A percentile compares a stretch with the other conserved stretches of the same genome.
Evolutionary conservation across 2,329 filamentous ascomycete genomes (phyloP).

Genomic region (Scedosporium aurantiacum): DNA sequence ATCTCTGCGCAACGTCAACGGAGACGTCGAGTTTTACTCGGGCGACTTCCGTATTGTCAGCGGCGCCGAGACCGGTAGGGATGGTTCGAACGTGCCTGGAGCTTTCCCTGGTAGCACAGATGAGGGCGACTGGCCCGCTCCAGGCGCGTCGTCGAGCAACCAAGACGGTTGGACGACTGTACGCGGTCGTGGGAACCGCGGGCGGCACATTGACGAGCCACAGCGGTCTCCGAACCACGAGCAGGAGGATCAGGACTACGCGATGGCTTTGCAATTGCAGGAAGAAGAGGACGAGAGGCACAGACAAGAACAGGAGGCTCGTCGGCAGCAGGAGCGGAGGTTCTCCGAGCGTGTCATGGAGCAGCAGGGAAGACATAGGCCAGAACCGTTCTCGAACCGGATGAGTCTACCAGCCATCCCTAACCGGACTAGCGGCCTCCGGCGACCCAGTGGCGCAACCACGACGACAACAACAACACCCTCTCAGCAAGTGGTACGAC

Average conservation of each 20-base stretch:
- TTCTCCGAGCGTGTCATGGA: conserved; percentile 62
- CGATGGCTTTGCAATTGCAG: conserved; percentile 82
- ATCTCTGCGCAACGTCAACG: conserved; percentile 77
- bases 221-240: conserved; percentile 30
- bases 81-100: conserved; percentile 5
- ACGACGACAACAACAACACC: conserved; percentile 8
- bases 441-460: conserved; percentile 4
- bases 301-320: conserved; percentile 47
- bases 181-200: conserved; percentile 14
- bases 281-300: conserved; percentile 84
- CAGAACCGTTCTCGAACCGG: not conserved
- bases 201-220: not conserved
- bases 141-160: not conserved
- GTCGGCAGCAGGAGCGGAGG: conserved; percentile 53
- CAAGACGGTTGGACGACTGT: conserved; percentile 45
- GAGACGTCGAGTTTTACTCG: conserved; percentile 75
- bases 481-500: conserved; percentile 31
- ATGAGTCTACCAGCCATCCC: not conserved
- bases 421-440: not conserved
- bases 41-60: conserved; percentile 86
- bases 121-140: not conserved
- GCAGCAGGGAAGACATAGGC: conserved; percentile 36
- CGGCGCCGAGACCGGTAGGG: conserved; percentile 25
- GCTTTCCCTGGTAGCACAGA: not conserved
- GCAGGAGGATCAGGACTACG: conserved; percentile 78